Evolutionary conservation across 352 stramenopile species (phyloP), one percentile per base, ranked within the genome.

Genomic region (Globisporangium canariense): DNA sequence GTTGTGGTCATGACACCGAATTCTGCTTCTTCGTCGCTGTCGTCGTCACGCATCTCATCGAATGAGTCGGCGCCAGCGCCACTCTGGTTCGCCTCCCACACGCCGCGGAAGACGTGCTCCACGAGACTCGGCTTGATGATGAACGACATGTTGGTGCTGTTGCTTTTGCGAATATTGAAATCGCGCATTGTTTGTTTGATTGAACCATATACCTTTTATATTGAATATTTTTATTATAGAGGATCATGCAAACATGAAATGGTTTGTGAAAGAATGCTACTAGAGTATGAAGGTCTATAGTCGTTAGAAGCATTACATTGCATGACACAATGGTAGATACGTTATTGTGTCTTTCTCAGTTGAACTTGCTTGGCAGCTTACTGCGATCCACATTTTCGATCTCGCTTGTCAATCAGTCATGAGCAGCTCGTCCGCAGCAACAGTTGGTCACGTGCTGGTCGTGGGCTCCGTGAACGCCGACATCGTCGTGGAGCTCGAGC

Each of bases 381-480:
- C 34, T 25, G 8, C 34, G 32, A 41, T 41, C 51, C 16, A 41
- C 16, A 57, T 25, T 25, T 28, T 55, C 16, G 14, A 25, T 16
- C 28, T n/a, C 7, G 6, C 49, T 9, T 25, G 25, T 22, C 59
- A 50, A 64, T 60, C 62, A 74, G 69, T 51, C 38, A 78, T 62
- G 43, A 38, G 45, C 49, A 34, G 60, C 64, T 41, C 49, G 40
- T 36, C 22, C 3, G n/a, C 25, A 10, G 6, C 25, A 20, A 14
- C 22, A 52, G 28, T 13, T 45, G 64, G n/a, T 5, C 16, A 74
- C 43, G 81, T 94, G 45, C 63, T 94, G 32, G 78, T 93, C 28
- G 77, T 94, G n/a, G 86, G 86, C 43, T 93, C 84, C 1, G 83
- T 94, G 59, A 94, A 94, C 62, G 81, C 86, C 47, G 86, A 94